Conservation (phyloP, 306 rosid genomes). For the Cajanus cajan region DNA sequence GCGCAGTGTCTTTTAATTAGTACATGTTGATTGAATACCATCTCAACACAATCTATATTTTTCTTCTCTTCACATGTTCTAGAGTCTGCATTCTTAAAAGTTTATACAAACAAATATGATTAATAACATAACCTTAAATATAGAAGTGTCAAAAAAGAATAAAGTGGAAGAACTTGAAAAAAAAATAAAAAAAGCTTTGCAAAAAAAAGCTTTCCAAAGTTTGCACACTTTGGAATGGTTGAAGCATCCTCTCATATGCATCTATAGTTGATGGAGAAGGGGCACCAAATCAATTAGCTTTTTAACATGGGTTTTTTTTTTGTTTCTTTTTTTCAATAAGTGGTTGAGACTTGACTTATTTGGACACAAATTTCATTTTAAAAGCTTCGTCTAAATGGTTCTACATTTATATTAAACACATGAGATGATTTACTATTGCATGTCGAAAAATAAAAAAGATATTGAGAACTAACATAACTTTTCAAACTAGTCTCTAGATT, state of each 20-base stretch:
- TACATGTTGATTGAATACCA: too few species aligned
- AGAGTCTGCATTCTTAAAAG: too few species aligned
- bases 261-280: conserved; percentile 69
- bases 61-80: too few species aligned
- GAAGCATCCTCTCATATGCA: conserved; percentile 78
- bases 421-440: conserved; percentile 25
- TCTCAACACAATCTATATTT: too few species aligned
- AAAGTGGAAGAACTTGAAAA: conserved; percentile 58
- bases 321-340: conserved; percentile 51
- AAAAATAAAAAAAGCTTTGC: too few species aligned
- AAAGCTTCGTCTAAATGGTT: conserved; percentile 92
- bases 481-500: conserved; percentile 94
- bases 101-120: too few species aligned
- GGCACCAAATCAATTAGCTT: conserved; percentile 82
- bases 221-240: conserved; percentile 70
- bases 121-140: neutral
- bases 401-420: conserved; percentile 56
- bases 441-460: conserved; percentile 29
- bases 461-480: conserved; percentile 64
- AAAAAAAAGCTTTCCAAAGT: conserved; percentile 80
- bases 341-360: conserved; percentile 76
- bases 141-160: conserved; percentile 15
- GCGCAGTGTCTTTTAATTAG: too few species aligned
- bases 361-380: conserved; percentile 79
- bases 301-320: conserved; percentile 90